Base-by-base conservation (phyloP, 1,139 yeast species). In the Taiozyma onychis region DNA sequence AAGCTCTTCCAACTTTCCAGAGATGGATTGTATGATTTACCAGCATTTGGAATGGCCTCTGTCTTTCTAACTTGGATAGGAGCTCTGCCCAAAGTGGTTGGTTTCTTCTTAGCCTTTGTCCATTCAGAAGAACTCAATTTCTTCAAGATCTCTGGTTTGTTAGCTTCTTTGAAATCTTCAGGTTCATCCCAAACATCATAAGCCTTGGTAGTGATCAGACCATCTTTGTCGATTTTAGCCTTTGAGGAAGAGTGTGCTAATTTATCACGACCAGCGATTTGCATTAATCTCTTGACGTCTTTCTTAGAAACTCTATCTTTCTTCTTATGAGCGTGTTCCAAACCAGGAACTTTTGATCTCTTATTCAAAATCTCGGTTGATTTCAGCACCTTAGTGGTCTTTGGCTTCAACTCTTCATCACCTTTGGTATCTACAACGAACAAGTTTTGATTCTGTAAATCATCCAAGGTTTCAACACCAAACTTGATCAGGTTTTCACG, bases 1-100 rank as follows among this genome's bases (percentile, higher is more conserved):
- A 91, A 74, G 32, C 71, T 72, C 61, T 82, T 81, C 99, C 99
- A 93, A 37, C 88, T 81, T 53, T 85, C 87, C 56, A 85, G 73
- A 14, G 95, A 79, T 37, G 99, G 99, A 65, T 93, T 93, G 65
- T 93, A 93, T 3, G 98, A 91, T 66, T 87, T 87, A 49, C 99
- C 99, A 2, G 85, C 93, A 60, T 84, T 85, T 21, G 93, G 89
- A 7, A 83, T 54, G 8, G 63, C 69, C 26, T 80, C 83, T 7
- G 75, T 67, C 24, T 77, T 74, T 57, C 69, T 72, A 45, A 78
- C 74, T 26, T 65, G 61, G 30, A 83, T 67, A 1, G 96, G 89
- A 3, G 72, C 72, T 46, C 71, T 69, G 43, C 69, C 72, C 54
- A 86, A 62, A 0, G 96, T 85, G 34, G 66, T 66, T 11, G 95